Conservation (phyloP, 805 yeast genomes). For the Wickerhamiella alocasiicola region DNA sequence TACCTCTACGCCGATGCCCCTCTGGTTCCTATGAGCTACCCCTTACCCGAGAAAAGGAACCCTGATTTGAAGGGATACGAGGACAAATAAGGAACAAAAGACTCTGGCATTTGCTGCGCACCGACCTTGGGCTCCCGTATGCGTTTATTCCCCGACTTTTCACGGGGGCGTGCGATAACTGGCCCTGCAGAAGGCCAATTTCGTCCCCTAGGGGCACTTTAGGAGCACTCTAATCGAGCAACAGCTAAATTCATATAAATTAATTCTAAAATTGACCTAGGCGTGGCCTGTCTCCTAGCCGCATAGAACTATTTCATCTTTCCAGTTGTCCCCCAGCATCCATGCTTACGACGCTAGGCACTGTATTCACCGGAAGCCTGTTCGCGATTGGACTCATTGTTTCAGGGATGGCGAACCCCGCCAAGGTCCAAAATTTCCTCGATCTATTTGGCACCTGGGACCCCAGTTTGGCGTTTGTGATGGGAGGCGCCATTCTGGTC, state of each 20-base stretch:
- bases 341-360: not conserved
- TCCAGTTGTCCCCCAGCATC: not conserved
- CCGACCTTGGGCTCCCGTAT: no score
- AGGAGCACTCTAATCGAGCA: no score
- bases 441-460: slow-evolving; percentile 9
- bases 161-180: no score
- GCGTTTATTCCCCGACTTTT: no score
- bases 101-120: no score
- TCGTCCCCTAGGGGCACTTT: no score
- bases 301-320: no score
- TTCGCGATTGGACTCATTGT: slow-evolving; percentile 6
- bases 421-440: slow-evolving; percentile 6
- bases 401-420: slow-evolving; percentile 11
- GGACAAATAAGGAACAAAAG: slow-evolving; percentile 25
- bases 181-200: no score
- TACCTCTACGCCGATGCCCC: slow-evolving; percentile 52
- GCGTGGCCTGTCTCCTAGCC: not conserved
- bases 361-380: not conserved
- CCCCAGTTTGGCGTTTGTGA: slow-evolving; percentile 10
- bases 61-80: slow-evolving; percentile 27
- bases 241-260: no score
- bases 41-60: slow-evolving; percentile 23
- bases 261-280: not conserved
- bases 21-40: slow-evolving; percentile 45
- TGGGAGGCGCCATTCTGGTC: slow-evolving; percentile 9